Evolutionary conservation across 495 filamentous ascomycete genomes (phyloP).

Genomic region (Aspergillus cristatus): DNA sequence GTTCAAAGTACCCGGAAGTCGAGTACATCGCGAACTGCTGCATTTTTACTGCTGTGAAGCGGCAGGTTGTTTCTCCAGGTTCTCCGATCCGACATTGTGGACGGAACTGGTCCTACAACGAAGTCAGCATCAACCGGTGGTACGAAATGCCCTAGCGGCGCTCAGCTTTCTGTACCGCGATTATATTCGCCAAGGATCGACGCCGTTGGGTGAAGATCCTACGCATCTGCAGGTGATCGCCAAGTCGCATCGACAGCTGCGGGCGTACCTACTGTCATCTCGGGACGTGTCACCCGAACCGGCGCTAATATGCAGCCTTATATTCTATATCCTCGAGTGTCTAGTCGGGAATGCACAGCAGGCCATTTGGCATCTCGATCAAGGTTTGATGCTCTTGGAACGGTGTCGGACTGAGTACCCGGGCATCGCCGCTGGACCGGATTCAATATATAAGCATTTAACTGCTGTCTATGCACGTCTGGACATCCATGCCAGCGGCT

Average conservation of each 20-base stretch:
- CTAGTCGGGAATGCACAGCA: conserved; percentile 14
- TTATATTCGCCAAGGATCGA: too few relatives aligned
- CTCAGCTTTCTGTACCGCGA: conserved; percentile 21
- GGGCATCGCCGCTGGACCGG: neutral
- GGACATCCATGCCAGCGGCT: conserved; percentile 22
- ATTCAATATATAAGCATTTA: conserved; percentile 12
- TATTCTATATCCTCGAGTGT: conserved; percentile 24
- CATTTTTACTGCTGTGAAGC: conserved; percentile 27
- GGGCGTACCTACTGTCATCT: conserved; percentile 9
- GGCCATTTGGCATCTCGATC: conserved; percentile 20
- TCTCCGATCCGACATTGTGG: conserved; percentile 34
- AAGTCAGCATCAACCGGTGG: conserved; percentile 24
- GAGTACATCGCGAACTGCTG: conserved; percentile 26
- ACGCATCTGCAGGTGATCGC: conserved; percentile 11
- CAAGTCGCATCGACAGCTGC: conserved; percentile 15
- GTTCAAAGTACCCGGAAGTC: conserved; percentile 26
- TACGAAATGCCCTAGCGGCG: conserved; percentile 33
- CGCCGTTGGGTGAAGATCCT: too few relatives aligned
- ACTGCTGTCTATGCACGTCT: conserved; percentile 11
- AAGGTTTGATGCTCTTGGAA: conserved; percentile 14
- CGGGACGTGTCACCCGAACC: conserved; percentile 12
- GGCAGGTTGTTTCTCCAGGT: conserved; percentile 24
- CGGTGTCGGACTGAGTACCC: conserved; percentile 2
- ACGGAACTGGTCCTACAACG: conserved; percentile 27
- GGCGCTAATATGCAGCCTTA: conserved; percentile 21